Conservation (phyloP, 129 eudicot species). For the Centella asiatica region DNA sequence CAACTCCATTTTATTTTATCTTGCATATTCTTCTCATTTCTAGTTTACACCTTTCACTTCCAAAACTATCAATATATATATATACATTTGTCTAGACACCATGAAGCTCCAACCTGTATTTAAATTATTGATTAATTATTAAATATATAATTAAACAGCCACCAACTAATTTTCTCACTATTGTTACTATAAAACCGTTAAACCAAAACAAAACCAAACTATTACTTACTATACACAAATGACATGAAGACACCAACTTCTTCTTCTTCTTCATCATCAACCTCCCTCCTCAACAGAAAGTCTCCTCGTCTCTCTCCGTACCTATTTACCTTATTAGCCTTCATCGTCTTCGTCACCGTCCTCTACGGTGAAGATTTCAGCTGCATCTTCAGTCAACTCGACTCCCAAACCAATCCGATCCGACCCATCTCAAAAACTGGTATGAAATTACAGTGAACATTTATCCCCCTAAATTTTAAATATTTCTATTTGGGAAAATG, state of each 20-base stretch:
- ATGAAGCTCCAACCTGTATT: background rate
- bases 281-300: slow-evolving; percentile 31
- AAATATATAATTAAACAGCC: too few relatives aligned
- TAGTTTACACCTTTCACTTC: too few relatives aligned
- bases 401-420: slow-evolving; percentile 8
- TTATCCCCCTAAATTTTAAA: too few relatives aligned
- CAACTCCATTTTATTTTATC: too few relatives aligned
- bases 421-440: slow-evolving; percentile 26
- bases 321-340: slow-evolving; percentile 50
- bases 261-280: slow-evolving; percentile 30
- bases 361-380: slow-evolving; percentile 66
- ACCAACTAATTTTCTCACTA: background rate
- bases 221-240: slow-evolving; percentile 5
- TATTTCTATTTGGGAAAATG: too few relatives aligned
- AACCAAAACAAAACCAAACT: background rate
- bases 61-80: too few relatives aligned
- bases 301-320: slow-evolving; percentile 45
- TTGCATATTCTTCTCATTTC: too few relatives aligned
- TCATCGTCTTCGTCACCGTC: slow-evolving; percentile 56
- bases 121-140: too few relatives aligned
- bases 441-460: too few relatives aligned
- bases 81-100: too few relatives aligned
- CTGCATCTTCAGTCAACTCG: slow-evolving; percentile 44
- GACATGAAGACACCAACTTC: slow-evolving; percentile 69
- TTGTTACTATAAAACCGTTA: background rate